Base-by-base conservation (phyloP, 768 basidiomycete genomes). In the Tulasnella sp. region DNA sequence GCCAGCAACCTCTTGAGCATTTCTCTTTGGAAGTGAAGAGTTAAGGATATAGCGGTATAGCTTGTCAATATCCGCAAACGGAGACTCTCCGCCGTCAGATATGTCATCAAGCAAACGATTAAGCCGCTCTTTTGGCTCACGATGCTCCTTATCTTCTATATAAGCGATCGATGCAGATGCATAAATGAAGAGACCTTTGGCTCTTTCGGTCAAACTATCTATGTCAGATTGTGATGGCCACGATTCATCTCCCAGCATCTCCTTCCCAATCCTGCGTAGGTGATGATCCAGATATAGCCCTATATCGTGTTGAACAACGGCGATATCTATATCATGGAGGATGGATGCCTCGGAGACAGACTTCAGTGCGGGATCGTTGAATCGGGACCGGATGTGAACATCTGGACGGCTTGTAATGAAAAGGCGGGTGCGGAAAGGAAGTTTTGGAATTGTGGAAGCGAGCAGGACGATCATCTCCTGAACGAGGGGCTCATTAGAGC, bases 401-500 rank as follows among this genome's bases (percentile, higher is more conserved):
- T 64, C 61, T n/a, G 64, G 62, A 8, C 64, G 63, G 10, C 62
- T 59, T 9, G 67, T 68, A 28, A 69, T 39, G 10, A 68, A 40
- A 47, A 69, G 39, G n/a, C 63, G 61, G 43, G 66, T 47, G 33
- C 59, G 58, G n/a, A 48, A 7, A 4, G 66, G 66, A 37, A 67
- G 58, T 3, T 57, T 46, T 12, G 19, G 13, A 2, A 57, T 24
- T 19, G 45, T 40, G 4, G 41, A 22, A 3, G 53, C 47, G 13
- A 67, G 55, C 9, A 66, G 35, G 12, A n/a, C 12, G 22, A 67
- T 56, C 2, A 67, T 41, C 4, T 41, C 24, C 19, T 52, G 43
- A 5, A 43, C 25, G 12, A 16, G 46, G 15, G 16, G 47, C 22
- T 44, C 45, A n/a, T 28, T 32, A 5, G 45, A 57, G 5, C 67